Evolutionary conservation across 257 asterid genomes (phyloP), one percentile per base, ranked within the genome.

Genomic region (Thymus quinquecostatus): DNA sequence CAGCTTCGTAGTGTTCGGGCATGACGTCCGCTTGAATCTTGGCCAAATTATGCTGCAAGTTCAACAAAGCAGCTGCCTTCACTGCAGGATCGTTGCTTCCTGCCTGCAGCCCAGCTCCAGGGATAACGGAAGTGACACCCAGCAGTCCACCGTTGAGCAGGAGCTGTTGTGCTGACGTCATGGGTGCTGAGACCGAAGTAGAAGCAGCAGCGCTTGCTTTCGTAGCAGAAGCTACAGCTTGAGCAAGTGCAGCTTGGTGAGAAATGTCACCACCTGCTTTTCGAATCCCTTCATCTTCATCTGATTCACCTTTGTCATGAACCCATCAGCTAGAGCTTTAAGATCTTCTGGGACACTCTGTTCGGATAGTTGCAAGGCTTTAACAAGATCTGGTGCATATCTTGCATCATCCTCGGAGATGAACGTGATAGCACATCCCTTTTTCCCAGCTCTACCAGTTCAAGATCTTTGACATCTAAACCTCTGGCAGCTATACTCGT

Each of bases 401-500:
- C 93, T 82, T 4, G 89, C 96, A 70, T 89, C 96, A 3, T 92
- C 98, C 64, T 89, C 92, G 1, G 94, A 85, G 53, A 92, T 72
- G 77, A 92, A 92, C 4, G 97, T 92, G 70, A 92, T 82, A 11
- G 97, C 96, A 55, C 90, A 86, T 69, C 98, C 98, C 78, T 89
- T 92, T 65, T 79, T 81, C 68, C 98, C 98, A 51, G 98, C 98
- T 50, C 98, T 89, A 54, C 98, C 98, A 8, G 96, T 70, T 92
- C 98, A 43, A 92, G 94, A 61, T 92, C 98, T 82, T 89, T 92
- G 74, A 92, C 97, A 74, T 92, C 98, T 75, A 92, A 84, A 61
- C 98, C 98, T 71, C 98, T 88, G 8, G 97, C 92, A 62, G 98
- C 98, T 74, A 90, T 34, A 81, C 96, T 92, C 38, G 98, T 92